These are phyloP conservation scores for Hypomyces perniciosus DNA, from an alignment of 2,329 filamentous ascomycete species.

Conservation along the genomic window DNA sequence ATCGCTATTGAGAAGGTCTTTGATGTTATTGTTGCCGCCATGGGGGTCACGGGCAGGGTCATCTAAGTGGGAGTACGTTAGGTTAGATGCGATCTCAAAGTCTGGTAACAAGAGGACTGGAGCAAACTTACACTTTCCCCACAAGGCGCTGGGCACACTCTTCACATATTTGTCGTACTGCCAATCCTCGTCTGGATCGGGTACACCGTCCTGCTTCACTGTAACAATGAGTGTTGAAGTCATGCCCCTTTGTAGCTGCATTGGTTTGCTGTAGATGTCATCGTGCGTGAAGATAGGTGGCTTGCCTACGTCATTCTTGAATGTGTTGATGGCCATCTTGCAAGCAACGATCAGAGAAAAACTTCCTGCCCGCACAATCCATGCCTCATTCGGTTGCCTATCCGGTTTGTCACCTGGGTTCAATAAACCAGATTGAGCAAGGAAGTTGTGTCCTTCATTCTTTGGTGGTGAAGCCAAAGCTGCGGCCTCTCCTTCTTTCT, in stretches of 20 bases:
- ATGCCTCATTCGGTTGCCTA: background rate
- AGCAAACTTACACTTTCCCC: slow-evolving; percentile 8
- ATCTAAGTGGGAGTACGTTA: background rate
- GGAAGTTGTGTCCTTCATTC: slow-evolving; percentile 3
- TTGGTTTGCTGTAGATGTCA: slow-evolving; percentile 1
- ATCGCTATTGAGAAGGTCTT: slow-evolving; percentile 5
- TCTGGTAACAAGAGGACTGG: background rate
- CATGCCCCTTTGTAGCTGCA: background rate
- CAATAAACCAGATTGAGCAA: background rate
- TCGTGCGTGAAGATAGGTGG: background rate
- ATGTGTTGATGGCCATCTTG: slow-evolving; percentile 3
- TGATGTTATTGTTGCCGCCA: slow-evolving; percentile 6
- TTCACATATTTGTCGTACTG: slow-evolving; percentile 3
- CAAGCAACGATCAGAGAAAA: slow-evolving; percentile 2
- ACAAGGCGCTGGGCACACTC: slow-evolving; percentile 2
- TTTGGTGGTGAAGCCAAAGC: background rate
- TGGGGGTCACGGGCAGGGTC: background rate
- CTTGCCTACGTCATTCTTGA: background rate
- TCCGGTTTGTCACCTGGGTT: background rate
- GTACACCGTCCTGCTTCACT: slow-evolving; percentile 4
- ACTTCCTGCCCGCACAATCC: slow-evolving; percentile 1
- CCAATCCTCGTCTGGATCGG: background rate
- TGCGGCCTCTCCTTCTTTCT: background rate
- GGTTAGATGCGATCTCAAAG: background rate
- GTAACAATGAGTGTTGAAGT: background rate